Base-by-base conservation (phyloP, 225 moss, liverwort and hornwort species). In the Ulota crispa region DNA sequence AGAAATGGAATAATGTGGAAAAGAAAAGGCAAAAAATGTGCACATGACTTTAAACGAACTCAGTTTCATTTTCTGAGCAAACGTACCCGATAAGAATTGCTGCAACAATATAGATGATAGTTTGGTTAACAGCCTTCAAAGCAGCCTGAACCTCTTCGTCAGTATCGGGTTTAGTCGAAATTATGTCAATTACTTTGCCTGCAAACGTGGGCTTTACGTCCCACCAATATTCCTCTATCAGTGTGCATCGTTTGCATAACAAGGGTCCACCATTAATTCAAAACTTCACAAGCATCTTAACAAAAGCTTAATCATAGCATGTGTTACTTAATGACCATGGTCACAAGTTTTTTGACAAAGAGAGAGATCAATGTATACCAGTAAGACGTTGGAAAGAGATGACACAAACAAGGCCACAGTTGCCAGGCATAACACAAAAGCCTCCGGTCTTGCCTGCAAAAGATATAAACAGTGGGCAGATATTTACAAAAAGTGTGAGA, bases 101-200 rank as follows among this genome's bases (percentile, higher is more conserved):
- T 3, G 52, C 80, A 81, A 97, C 97, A 70, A 97, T 97, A 9
- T 89, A 70, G 43, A 97, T 78, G 36, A 97, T 95, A 16, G 92
- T 86, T 36, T 83, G 75, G 55, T 95, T 94, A 85, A 97, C 95
- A 2, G 92, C 93, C 81, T 88, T 85, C 78, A 94, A 74, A 64
- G 97, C 97, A 83, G 89, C 84, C 23, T 86, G 87, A 56, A 89
- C 93, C 37, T 89, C 83, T 89, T 91, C 89, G 68, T 95, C 93
- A 74, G 89, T 93, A 70, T 89, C 85, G 54, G 92, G 82, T 62
- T 86, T 85, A 52, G 89, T 70, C 23, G 94, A 92, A 57, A 97
- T 94, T 84, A 97, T 85, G 77, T 97, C 95, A 72, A 97, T 95
- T 15, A 95, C 91, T 83, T 78, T 92, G 56, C 97, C 97, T 79